Conservation (phyloP, 768 basidiomycete genomes). For the Chalciporus sphaerocephalus region DNA sequence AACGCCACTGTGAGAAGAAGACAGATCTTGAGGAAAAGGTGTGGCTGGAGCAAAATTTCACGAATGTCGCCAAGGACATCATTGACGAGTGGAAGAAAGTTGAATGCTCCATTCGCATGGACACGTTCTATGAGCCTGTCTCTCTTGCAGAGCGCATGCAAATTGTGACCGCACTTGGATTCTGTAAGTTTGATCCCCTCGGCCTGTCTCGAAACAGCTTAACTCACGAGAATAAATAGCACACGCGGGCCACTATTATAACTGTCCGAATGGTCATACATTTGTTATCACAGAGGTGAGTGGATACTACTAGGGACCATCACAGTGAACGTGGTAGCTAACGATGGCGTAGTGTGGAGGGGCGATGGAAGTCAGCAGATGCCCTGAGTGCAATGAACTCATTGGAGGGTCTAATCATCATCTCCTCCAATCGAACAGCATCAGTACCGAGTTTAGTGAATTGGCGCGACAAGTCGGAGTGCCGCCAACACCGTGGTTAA, state of each 20-base stretch:
- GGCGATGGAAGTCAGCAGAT: conserved; percentile 42
- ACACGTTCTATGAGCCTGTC: conserved; percentile 48
- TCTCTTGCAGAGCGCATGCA: conserved; percentile 50
- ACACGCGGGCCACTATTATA: conserved; percentile 44
- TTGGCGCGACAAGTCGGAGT: conserved; percentile 36
- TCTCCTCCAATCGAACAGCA: conserved; percentile 41
- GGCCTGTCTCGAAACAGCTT: neutral
- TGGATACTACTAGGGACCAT: neutral
- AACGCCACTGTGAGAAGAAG: conserved; percentile 24
- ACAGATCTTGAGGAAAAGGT: conserved; percentile 13
- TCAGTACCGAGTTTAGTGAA: conserved; percentile 43
- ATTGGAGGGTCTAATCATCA: conserved; percentile 49
- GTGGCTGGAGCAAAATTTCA: conserved; percentile 47
- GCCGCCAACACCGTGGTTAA: conserved; percentile 26
- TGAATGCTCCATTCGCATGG: conserved; percentile 34
- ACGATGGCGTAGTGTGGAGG: conserved; percentile 50
- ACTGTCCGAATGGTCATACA: conserved; percentile 56
- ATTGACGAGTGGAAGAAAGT: conserved; percentile 46
- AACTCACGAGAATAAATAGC: conserved; percentile 20
- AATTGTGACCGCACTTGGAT: conserved; percentile 48
- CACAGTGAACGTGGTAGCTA: neutral
- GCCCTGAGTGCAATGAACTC: conserved; percentile 53
- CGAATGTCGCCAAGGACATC: conserved; percentile 33
- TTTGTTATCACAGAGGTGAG: conserved; percentile 55
- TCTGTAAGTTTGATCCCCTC: conserved; percentile 38